Evolutionary conservation across 257 asterid genomes (phyloP), one percentile per base, ranked within the genome.

Genomic region (Lycium barbarum): DNA sequence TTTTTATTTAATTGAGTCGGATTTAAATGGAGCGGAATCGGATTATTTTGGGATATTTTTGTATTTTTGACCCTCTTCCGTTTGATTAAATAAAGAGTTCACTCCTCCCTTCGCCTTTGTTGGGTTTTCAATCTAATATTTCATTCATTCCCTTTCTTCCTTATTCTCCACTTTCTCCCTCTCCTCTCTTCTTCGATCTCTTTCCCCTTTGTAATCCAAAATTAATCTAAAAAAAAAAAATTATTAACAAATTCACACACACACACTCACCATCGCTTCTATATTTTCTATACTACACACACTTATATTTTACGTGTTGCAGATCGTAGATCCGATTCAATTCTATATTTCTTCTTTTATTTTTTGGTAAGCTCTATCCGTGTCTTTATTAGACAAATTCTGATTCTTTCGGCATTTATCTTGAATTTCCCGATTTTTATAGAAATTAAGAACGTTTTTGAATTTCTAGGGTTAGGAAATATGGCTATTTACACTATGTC

Each of bases 291-390:
- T 67, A 49, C 20, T 26, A 22, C 26, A 65, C 35, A 80, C 61
- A 65, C 22, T 22, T 35, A 26, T 9, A 43, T 51, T 38, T 33
- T 53, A 59, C 57, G 59, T 81, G 67, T 70, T 84, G 82, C 87
- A 81, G 92, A 94, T 93, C 93, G 93, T 82, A 88, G 93, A 91
- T 90, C 94, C 91, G 83, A 81, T 85, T 83, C 51, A 51, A 12
- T 82, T 87, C 59, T 73, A 58, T 68, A 20, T 58, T 35, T 70
- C 78, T 47, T 76, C 78, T 65, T 67, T 70, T 58, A 53, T 22
- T 57, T 9, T 53, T 78, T 53, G 89, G 92, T 86, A 86, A 86
- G 91, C 87, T 87, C 22, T 78, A 9, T 81, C 14, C 8, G 20
- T 1, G 43, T 80, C 72, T 74, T 33, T 80, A 1, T 85, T 22